Evolutionary conservation across 2,329 filamentous ascomycete species (phyloP).

Genomic region (Nemania serpens): DNA sequence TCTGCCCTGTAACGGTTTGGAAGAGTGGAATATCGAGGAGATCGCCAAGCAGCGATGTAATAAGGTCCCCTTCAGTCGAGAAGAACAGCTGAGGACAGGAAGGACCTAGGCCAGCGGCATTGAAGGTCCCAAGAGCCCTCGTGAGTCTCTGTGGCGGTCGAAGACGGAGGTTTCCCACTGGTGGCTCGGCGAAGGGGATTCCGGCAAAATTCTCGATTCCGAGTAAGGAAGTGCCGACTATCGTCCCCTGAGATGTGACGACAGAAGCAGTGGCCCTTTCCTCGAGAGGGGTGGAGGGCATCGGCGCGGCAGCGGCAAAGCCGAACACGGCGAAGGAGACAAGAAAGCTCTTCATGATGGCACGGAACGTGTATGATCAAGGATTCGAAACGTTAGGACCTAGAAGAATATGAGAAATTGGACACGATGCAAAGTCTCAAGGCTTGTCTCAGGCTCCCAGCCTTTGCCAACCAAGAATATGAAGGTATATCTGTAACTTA

Average conservation of each 20-base stretch:
- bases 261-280: constrained; percentile 36
- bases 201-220: constrained; percentile 71
- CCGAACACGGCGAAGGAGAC: constrained; percentile 22
- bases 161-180: constrained; percentile 68
- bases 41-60: constrained; percentile 50
- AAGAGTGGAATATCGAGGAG: constrained; percentile 63
- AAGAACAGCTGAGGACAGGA: constrained; percentile 76
- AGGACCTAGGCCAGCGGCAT: constrained; percentile 61
- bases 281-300: constrained; percentile 28
- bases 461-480: too few species aligned
- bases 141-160: constrained; percentile 68
- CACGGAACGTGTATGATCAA: background rate
- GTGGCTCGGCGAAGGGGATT: constrained; percentile 76
- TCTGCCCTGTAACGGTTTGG: constrained; percentile 56
- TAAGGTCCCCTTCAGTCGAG: constrained; percentile 47
- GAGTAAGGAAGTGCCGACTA: constrained; percentile 35
- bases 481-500: too few species aligned
- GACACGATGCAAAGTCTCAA: background rate
- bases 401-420: background rate
- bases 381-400: background rate
- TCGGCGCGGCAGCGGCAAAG: constrained; percentile 31
- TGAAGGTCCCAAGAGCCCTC: constrained; percentile 59
- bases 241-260: constrained; percentile 36
- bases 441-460: background rate
- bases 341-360: constrained; percentile 24